phyloP scores from a whole-genome alignment of 495 filamentous ascomycete species.

The Aspergillus sclerotiicarbonarius region DNA sequence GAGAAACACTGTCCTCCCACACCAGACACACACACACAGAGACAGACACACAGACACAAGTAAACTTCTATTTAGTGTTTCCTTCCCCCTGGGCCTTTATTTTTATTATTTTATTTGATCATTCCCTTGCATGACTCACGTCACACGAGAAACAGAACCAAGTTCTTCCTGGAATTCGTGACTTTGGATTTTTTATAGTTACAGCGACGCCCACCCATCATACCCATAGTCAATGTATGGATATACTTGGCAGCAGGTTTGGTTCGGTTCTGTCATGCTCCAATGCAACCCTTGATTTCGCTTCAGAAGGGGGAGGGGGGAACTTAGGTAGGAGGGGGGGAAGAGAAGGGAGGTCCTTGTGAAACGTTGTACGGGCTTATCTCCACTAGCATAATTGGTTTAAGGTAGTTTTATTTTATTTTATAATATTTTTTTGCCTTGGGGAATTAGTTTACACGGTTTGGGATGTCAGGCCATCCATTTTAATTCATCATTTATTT shows the following conservation, averaged over 20 bases:
- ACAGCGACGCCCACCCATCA: not conserved
- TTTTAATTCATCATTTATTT: no score
- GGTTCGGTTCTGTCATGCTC: constrained; percentile 5
- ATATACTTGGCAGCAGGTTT: no score
- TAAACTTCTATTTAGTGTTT: no score
- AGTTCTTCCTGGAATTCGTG: no score
- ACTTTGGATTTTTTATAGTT: no score
- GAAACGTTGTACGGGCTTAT: constrained; percentile 49
- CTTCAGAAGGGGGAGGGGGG: not conserved
- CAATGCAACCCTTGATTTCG: constrained; percentile 22
- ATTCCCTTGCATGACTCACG: no score
- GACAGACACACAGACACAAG: not conserved
- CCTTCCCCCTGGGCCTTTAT: no score
- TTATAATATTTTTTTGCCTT: constrained; percentile 1
- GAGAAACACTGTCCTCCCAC: no score
- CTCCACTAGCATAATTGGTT: constrained; percentile 44
- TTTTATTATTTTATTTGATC: no score
- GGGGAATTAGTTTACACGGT: not conserved
- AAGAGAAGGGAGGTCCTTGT: constrained; percentile 22
- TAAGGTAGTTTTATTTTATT: constrained; percentile 14
- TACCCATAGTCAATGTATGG: not conserved
- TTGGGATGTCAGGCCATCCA: not conserved
- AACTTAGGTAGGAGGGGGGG: not conserved
- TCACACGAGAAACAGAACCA: no score
- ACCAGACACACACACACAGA: not conserved